Evolutionary conservation across 2,329 filamentous ascomycete species (phyloP), one percentile per base, ranked within the genome.

Genomic region (Sclerotinia subarctica): DNA sequence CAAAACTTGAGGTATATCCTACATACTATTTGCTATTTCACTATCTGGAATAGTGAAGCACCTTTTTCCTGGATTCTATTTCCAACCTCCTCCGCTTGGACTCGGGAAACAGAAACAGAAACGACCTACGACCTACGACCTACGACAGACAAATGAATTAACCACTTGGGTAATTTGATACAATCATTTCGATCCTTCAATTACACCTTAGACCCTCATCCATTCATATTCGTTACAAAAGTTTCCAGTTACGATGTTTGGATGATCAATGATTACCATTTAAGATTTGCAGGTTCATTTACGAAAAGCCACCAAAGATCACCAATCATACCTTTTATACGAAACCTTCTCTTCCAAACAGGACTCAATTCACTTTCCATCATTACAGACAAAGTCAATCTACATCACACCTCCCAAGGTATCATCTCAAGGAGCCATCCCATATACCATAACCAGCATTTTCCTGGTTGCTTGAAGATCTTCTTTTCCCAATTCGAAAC

Each of bases 401-500:
- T 24, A 26, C 47, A 3, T 29, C 21, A 62, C 35, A 49, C 44
- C n/a, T 51, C 58, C 13, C 59, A 51, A 13, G 46, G n/a, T 26
- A 10, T 10, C 2, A 51, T 38, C 46, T 35, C 19, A 49, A 51
- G 21, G 44, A 51, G 29, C 29, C 44, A 62, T 47, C 32, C 54
- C 32, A 11, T 19, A 49, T 52, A 38, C 44, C 7, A 32, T 29
- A 59, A 7, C 49, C 21, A 46, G 56, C 64, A 62, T 53, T 52
- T 24, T n/a, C 64, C 64, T 6, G 1, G 32, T n/a, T 35, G 35
- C 10, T 10, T 35, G 10, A 52, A 52, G 35, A 62, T 67, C 56
- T 19, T 44, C 56, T 52, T 21, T 35, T 38, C 42, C 6, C 26
- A 2, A 26, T 65, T 60, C 64, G 53, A 66, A 66, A 66, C 64